Evolutionary conservation across 345 rosid genomes (phyloP), one percentile per base, ranked within the genome.

Genomic region (Cardamine chenopodiifolia): DNA sequence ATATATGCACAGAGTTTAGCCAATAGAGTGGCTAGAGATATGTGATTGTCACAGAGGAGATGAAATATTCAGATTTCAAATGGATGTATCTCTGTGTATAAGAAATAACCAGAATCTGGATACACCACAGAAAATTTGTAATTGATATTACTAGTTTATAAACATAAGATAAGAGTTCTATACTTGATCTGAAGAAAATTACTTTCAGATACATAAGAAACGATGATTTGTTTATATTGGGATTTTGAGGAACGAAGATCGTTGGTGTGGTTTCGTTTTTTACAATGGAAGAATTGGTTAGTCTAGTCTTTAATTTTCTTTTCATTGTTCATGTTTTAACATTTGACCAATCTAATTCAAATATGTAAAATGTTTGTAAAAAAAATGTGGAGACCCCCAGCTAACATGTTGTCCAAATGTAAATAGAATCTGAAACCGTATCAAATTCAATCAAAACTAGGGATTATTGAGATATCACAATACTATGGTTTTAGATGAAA

Each of bases 1-100:
- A 54, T 62, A 76, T 34, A 70, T 45, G 11, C 32, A 65, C 68
- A 70, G 72, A 56, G 56, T 49, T 49, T 29, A 50, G 68, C 71
- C 71, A 56, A 28, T 47, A 70, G 26, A 63, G 19, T 35, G 67
- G 66, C 71, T 9, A n/a, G 53, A 63, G 66, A 56, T 62, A 13
- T 54, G 74, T 29, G 57, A 68, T 29, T 62, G 53, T 29, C 31
- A 25, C 74, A 11, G 37, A 70, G 7, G 39, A 62, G n/a, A 62
- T 42, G 48, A 62, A 8, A 35, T 35, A 25, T 42, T 69, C 49
- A 76, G 13, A 45, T 62, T 23, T 69, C 57, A 76, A 69, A 45
- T 70, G 42, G 42, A 52, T 57, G 29, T 19, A 34, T 73, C 66
- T 68, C 19, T 75, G 4, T 56, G 31, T 67, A 12, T 67, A 40